phyloP scores from a whole-genome alignment of 2,329 filamentous ascomycete genomes.

The Colletotrichum truncatum region DNA sequence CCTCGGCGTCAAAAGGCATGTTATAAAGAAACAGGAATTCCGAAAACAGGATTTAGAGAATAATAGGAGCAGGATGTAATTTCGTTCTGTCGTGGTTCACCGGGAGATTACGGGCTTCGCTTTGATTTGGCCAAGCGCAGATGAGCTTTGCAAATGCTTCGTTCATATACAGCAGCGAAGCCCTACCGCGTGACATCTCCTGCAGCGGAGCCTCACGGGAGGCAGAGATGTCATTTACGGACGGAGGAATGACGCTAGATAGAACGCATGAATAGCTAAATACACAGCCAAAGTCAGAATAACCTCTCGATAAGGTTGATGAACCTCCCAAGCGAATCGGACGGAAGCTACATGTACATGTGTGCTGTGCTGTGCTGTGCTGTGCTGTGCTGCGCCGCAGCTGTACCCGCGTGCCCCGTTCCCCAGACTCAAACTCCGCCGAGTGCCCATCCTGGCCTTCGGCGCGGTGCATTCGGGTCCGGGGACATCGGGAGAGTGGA shows the following conservation, averaged over 20 bases:
- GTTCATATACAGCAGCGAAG: background rate
- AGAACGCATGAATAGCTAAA: background rate
- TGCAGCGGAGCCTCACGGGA: background rate
- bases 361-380: no score
- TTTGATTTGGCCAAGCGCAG: background rate
- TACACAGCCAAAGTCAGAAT: background rate
- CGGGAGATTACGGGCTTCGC: background rate
- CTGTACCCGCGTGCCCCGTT: no score
- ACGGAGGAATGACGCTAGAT: background rate
- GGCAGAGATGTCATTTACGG: background rate
- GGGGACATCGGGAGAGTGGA: background rate
- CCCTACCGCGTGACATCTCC: background rate
- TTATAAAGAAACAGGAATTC: background rate
- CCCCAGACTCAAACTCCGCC: no score
- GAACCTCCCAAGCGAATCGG: no score
- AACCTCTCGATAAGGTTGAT: no score
- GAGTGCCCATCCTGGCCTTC: background rate
- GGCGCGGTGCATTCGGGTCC: background rate
- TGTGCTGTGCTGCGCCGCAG: no score
- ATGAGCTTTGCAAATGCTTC: background rate
- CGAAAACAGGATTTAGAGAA: no score
- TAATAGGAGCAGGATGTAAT: no score
- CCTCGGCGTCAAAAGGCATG: constrained; percentile 52
- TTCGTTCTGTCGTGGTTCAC: background rate
- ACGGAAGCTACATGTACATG: no score